Conservation (phyloP, 164 flowering plant genomes). For the Vitis riparia region DNA sequence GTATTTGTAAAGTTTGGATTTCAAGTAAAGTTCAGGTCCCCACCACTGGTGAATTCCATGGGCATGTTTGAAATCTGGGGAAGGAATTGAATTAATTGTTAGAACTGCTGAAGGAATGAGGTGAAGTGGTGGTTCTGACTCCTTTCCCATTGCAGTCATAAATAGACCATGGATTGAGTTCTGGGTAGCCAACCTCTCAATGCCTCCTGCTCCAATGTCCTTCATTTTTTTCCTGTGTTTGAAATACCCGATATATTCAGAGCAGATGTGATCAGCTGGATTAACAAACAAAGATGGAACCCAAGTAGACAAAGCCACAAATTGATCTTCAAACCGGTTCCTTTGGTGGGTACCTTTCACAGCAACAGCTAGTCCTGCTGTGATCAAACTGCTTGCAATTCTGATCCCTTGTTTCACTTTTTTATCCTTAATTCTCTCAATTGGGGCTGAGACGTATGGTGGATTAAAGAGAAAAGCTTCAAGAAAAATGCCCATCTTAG, state of each 20-base stretch:
- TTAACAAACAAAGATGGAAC: constrained; percentile 63
- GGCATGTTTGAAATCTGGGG: constrained; percentile 44
- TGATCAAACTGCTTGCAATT: constrained; percentile 58
- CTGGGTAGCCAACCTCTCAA: constrained; percentile 63
- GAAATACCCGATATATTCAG: constrained; percentile 75
- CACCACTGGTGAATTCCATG: constrained; percentile 88
- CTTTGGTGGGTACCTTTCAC: constrained; percentile 24
- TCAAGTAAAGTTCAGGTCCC: constrained; percentile 41
- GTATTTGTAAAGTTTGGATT: constrained; percentile 43
- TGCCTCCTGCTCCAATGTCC: constrained; percentile 53
- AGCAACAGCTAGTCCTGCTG: constrained; percentile 68
- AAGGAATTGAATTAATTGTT: constrained; percentile 37
- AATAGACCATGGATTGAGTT: constrained; percentile 52
- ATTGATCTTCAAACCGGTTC: constrained; percentile 36
- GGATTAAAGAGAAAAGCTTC: constrained; percentile 85
- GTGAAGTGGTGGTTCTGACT: constrained; percentile 58
- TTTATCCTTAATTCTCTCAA: constrained; percentile 65
- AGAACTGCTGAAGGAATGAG: constrained; percentile 71
- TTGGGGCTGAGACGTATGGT: constrained; percentile 73
- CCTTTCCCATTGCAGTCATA: constrained; percentile 51
- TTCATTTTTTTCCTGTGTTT: constrained; percentile 74
- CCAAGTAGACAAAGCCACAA: constrained; percentile 53
- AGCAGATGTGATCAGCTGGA: constrained; percentile 59
- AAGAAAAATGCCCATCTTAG: constrained; percentile 50
- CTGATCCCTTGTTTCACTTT: constrained; percentile 66